These are phyloP conservation scores for Penicillium janthinellum DNA, from an alignment of 2,329 filamentous ascomycete genomes.

Conservation along the genomic window DNA sequence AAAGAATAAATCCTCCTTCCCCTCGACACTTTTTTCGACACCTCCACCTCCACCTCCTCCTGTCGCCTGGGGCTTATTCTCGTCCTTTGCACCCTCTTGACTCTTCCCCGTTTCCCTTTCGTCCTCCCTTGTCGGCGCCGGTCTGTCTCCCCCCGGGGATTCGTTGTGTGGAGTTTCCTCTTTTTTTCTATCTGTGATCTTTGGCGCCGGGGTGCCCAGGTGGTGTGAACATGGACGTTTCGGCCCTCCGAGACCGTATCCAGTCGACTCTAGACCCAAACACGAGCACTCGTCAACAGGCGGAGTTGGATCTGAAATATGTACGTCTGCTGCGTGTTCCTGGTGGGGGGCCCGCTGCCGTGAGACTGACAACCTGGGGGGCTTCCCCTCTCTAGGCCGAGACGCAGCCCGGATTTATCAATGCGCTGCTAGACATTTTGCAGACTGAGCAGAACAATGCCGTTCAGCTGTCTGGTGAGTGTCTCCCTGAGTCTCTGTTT, in stretches of 20 bases:
- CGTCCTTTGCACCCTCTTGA: slow-evolving; percentile 13
- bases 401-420: slow-evolving; percentile 83
- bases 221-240: slow-evolving; percentile 58
- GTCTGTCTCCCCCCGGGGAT: slow-evolving; percentile 25
- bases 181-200: slow-evolving; percentile 26
- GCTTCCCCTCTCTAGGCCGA: slow-evolving; percentile 67
- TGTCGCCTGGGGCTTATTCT: slow-evolving; percentile 12
- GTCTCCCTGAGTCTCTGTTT: slow-evolving; percentile 9
- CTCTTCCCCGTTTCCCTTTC: slow-evolving; percentile 2
- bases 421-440: slow-evolving; percentile 86
- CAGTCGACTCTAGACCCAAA: slow-evolving; percentile 65
- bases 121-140: slow-evolving; percentile 17
- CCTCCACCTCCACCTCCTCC: slow-evolving; percentile 12
- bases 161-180: slow-evolving; percentile 23
- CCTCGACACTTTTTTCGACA: slow-evolving; percentile 26
- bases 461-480: slow-evolving; percentile 84
- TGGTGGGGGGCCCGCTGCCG: slow-evolving; percentile 15
- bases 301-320: slow-evolving; percentile 66
- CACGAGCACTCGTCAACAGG: slow-evolving; percentile 62
- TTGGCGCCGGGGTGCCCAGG: slow-evolving; percentile 36
- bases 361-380: slow-evolving; percentile 21
- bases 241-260: slow-evolving; percentile 63
- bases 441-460: slow-evolving; percentile 83
- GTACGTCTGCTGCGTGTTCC: slow-evolving; percentile 45
- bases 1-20: slow-evolving; percentile 22